Evolutionary conservation across 768 basidiomycete genomes (phyloP).

Genomic region (Mycena indigotica): DNA sequence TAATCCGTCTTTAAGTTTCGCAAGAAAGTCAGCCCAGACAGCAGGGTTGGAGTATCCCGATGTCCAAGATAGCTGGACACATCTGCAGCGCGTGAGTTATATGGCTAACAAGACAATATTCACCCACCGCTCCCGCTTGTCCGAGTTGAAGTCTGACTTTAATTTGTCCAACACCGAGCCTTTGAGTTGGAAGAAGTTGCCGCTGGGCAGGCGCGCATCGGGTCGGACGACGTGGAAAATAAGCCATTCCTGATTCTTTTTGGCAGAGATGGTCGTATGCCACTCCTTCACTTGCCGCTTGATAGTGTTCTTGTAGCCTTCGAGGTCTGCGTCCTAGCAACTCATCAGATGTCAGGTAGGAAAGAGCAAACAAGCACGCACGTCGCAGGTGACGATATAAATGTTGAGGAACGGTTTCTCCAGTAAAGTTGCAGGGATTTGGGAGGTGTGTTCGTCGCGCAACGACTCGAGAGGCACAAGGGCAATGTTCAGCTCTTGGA

Average conservation of each 20-base stretch:
- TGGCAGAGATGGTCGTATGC: slow-evolving; percentile 63
- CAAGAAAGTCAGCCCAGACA: slow-evolving; percentile 84
- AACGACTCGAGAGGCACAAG: slow-evolving; percentile 68
- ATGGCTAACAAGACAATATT: slow-evolving; percentile 1
- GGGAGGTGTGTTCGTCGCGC: slow-evolving; percentile 74
- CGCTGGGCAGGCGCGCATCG: slow-evolving; percentile 58
- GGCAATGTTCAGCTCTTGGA: slow-evolving; percentile 83
- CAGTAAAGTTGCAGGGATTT: slow-evolving; percentile 74
- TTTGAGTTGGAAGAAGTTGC: slow-evolving; percentile 82
- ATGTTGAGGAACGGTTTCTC: slow-evolving; percentile 88
- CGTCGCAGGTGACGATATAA: slow-evolving; percentile 88
- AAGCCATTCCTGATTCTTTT: slow-evolving; percentile 92
- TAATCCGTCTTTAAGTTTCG: slow-evolving; percentile 88
- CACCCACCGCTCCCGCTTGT: slow-evolving; percentile 80
- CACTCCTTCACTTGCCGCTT: slow-evolving; percentile 93
- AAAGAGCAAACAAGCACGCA: slow-evolving; percentile 37
- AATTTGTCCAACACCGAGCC: slow-evolving; percentile 87
- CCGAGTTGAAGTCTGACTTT: slow-evolving; percentile 86
- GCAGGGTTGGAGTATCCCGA: slow-evolving; percentile 71
- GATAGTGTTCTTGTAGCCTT: slow-evolving; percentile 74
- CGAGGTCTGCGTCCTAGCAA: slow-evolving; percentile 59
- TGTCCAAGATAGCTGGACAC: slow-evolving; percentile 80
- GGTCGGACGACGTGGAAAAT: slow-evolving; percentile 84
- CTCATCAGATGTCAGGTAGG: not conserved
- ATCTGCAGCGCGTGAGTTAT: slow-evolving; percentile 47